Evolutionary conservation across 2,329 filamentous ascomycete species (phyloP).

Genomic region (Botrytis porri): DNA sequence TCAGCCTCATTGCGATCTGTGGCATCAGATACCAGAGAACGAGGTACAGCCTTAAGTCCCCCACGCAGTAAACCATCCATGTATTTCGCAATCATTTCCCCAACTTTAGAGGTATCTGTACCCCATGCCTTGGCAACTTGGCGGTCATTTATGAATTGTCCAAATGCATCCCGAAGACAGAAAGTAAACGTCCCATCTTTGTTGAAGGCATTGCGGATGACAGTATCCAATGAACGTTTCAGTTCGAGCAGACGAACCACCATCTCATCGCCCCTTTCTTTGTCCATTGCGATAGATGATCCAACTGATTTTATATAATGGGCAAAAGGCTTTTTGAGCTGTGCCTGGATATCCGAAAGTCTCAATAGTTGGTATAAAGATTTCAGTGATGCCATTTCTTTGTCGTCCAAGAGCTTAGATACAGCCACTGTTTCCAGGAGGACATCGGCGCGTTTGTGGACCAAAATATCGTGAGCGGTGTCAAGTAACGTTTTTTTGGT

Average conservation of each 20-base stretch:
- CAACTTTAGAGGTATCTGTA: slow-evolving; percentile 87
- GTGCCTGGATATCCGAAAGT: slow-evolving; percentile 66
- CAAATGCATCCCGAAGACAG: slow-evolving; percentile 79
- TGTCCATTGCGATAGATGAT: slow-evolving; percentile 74
- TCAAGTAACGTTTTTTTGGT: slow-evolving; percentile 76
- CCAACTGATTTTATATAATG: slow-evolving; percentile 77
- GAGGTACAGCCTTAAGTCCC: slow-evolving; percentile 78
- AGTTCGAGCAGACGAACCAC: slow-evolving; percentile 77
- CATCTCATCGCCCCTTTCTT: slow-evolving; percentile 78
- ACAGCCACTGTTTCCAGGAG: slow-evolving; percentile 67
- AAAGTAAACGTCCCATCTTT: slow-evolving; percentile 75
- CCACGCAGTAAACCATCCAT: slow-evolving; percentile 86
- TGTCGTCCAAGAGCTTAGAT: slow-evolving; percentile 67
- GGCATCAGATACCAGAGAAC: slow-evolving; percentile 60
- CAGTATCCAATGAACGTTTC: slow-evolving; percentile 73
- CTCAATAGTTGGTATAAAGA: slow-evolving; percentile 75
- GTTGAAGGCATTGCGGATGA: slow-evolving; percentile 73
- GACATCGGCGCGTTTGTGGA: slow-evolving; percentile 64
- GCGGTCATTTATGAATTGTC: slow-evolving; percentile 85
- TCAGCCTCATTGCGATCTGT: slow-evolving; percentile 57
- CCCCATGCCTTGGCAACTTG: slow-evolving; percentile 70
- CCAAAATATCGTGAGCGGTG: slow-evolving; percentile 68
- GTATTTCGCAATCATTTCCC: slow-evolving; percentile 98
- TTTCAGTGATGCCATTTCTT: slow-evolving; percentile 67
- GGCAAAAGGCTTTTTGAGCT: slow-evolving; percentile 70